A percentile compares a stretch with the other conserved stretches of the same genome.
Evolutionary conservation across 2,329 filamentous ascomycete species (phyloP).

Genomic region (Talaromyces sp.): DNA sequence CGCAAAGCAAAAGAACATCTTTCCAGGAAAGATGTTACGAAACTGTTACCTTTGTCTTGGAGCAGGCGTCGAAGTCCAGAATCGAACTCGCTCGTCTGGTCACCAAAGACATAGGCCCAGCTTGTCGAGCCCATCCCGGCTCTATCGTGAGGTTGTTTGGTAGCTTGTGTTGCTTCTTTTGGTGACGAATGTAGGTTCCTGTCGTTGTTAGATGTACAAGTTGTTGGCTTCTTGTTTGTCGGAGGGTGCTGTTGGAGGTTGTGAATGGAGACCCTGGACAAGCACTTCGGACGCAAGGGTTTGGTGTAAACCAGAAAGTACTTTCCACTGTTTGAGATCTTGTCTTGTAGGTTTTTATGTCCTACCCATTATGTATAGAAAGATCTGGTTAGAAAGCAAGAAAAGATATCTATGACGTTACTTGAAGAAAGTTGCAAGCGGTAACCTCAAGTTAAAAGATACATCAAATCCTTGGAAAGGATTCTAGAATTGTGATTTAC

Average conservation of each 20-base stretch:
- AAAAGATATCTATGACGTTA: constrained; percentile 15
- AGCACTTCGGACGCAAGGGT: constrained; percentile 1
- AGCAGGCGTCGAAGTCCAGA: constrained; percentile 41
- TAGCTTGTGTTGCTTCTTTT: neutral
- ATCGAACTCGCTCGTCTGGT: constrained; percentile 45
- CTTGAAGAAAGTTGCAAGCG: constrained; percentile 16
- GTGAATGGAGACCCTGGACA: neutral
- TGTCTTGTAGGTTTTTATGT: constrained; percentile 10
- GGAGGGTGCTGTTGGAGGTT: neutral
- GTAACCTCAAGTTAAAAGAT: constrained; percentile 5
- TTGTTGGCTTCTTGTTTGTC: neutral
- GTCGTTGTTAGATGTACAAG: neutral
- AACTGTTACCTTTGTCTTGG: constrained; percentile 40
- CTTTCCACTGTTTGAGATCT: neutral
- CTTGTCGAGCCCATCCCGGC: constrained; percentile 29
- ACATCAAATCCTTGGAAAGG: constrained; percentile 5
- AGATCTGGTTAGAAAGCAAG: constrained; percentile 9
- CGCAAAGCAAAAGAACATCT: constrained; percentile 42
- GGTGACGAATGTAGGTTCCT: neutral
- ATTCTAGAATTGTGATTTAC: constrained; percentile 16
- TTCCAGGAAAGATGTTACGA: constrained; percentile 43
- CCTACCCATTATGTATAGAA: neutral
- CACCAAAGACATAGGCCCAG: constrained; percentile 46
- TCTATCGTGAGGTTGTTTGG: neutral
- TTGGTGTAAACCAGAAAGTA: neutral